Evolutionary conservation across 1,139 yeast species (phyloP).

Genomic region (Kodamaea ohmeri): DNA sequence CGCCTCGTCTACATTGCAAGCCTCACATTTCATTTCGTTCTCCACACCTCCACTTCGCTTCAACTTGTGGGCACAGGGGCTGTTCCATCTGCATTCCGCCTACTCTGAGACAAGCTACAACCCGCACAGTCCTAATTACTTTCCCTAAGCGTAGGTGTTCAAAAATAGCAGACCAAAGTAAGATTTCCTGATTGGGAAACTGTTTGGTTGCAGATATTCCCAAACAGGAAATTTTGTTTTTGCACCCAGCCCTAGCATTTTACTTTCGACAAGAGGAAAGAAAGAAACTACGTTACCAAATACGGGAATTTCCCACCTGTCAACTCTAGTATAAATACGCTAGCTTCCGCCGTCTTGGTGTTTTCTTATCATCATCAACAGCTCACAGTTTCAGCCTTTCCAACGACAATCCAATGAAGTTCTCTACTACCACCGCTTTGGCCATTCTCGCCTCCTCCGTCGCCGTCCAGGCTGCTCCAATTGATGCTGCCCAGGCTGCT

Average conservation of each 20-base stretch:
- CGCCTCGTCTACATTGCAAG: too few species aligned
- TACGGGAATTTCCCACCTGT: not conserved
- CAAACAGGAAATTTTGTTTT: conserved; percentile 3
- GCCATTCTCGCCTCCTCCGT: conserved; percentile 44
- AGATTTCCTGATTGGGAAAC: conserved; percentile 4
- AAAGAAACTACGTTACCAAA: conserved; percentile 1
- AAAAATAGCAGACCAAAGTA: not conserved
- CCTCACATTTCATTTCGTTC: too few species aligned
- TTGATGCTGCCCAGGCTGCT: conserved; percentile 29
- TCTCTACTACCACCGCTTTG: conserved; percentile 40
- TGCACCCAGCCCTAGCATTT: not conserved
- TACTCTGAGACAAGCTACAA: too few species aligned
- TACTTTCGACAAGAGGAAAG: not conserved
- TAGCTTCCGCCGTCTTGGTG: not conserved
- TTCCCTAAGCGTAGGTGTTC: not conserved
- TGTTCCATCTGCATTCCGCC: too few species aligned
- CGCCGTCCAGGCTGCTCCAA: conserved; percentile 43
- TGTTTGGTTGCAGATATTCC: not conserved
- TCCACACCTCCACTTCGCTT: too few species aligned
- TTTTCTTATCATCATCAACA: conserved; percentile 5
- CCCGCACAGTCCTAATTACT: not conserved
- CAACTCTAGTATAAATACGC: not conserved
- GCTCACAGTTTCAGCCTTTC: conserved; percentile 9
- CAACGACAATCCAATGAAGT: conserved; percentile 32
- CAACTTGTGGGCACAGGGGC: too few species aligned